phyloP scores from a whole-genome alignment of 495 filamentous ascomycete species.

The Penicillium atrosanguineum region DNA sequence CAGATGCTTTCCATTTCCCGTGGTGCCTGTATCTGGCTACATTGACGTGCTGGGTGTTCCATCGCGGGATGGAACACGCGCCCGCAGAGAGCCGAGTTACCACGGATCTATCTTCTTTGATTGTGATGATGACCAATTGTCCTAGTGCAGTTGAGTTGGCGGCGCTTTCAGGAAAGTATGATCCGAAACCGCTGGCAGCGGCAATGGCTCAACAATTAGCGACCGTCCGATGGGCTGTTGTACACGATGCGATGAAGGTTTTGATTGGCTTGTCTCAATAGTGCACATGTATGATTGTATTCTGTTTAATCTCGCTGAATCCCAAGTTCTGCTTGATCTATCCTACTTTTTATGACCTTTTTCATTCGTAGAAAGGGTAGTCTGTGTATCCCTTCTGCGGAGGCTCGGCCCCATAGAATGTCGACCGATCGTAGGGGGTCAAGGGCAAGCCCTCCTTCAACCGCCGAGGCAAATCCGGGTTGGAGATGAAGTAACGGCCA shows the following conservation, averaged over 20 bases:
- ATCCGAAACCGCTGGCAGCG: conserved; percentile 34
- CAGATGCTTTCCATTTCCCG: conserved; percentile 53
- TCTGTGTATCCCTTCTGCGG: conserved; percentile 60
- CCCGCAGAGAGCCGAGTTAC: conserved; percentile 6
- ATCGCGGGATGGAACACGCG: conserved; percentile 25
- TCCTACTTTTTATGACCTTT: no score
- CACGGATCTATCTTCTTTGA: conserved; percentile 31
- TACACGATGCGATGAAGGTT: conserved; percentile 56
- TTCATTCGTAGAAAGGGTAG: conserved; percentile 53
- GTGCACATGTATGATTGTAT: background rate
- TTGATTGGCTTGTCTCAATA: conserved; percentile 28
- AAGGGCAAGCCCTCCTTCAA: conserved; percentile 55
- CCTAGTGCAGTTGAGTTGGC: conserved; percentile 24
- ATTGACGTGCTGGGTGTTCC: conserved; percentile 51
- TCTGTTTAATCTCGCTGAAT: background rate
- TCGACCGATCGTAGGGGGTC: conserved; percentile 51
- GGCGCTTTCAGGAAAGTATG: conserved; percentile 29
- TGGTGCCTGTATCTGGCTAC: conserved; percentile 58
- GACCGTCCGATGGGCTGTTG: conserved; percentile 56
- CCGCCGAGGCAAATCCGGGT: conserved; percentile 62
- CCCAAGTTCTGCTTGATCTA: no score
- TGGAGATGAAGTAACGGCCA: conserved; percentile 64
- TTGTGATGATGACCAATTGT: conserved; percentile 38
- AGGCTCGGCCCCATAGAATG: conserved; percentile 54
- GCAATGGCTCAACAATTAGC: conserved; percentile 51